phyloP scores from a whole-genome alignment of 192 early-diverging fungal genomes.

The Diversispora epigaea region DNA sequence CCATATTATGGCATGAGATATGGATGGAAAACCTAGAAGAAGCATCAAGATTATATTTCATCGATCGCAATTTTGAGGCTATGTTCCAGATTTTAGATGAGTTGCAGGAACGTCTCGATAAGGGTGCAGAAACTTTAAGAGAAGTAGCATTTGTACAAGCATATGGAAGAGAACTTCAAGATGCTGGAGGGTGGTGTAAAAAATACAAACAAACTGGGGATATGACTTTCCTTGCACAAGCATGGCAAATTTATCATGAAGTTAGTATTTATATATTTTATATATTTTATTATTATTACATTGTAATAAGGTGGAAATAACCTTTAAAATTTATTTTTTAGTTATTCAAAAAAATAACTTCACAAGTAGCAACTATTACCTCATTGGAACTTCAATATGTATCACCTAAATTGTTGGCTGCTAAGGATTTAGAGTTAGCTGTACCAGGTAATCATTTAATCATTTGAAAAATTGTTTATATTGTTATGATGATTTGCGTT shows the following conservation, averaged over 20 bases:
- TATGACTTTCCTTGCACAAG: slow-evolving; percentile 83
- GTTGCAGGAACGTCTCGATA: slow-evolving; percentile 62
- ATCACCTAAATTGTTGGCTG: slow-evolving; percentile 83
- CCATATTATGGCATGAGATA: slow-evolving; percentile 95
- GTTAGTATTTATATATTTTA: slow-evolving; percentile 32
- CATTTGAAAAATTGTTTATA: background rate
- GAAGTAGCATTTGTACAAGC: slow-evolving; percentile 91
- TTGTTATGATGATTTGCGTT: background rate
- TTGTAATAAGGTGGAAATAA: background rate
- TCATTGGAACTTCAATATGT: slow-evolving; percentile 86
- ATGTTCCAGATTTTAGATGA: slow-evolving; percentile 86
- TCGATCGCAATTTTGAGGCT: slow-evolving; percentile 75
- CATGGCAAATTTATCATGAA: slow-evolving; percentile 91
- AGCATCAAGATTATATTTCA: slow-evolving; percentile 78
- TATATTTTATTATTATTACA: background rate
- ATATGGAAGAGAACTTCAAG: slow-evolving; percentile 81
- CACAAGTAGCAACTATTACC: slow-evolving; percentile 78
- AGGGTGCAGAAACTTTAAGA: slow-evolving; percentile 83
- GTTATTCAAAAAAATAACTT: slow-evolving; percentile 75
- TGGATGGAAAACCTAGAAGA: slow-evolving; percentile 95
- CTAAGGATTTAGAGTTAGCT: slow-evolving; percentile 81
- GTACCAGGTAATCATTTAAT: slow-evolving; percentile 79
- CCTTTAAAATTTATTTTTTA: background rate
- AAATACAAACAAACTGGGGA: slow-evolving; percentile 75
- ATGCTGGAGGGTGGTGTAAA: slow-evolving; percentile 82